These are phyloP conservation scores for Tylopilus felleus DNA, from an alignment of 768 basidiomycete species.

Conservation along the genomic window DNA sequence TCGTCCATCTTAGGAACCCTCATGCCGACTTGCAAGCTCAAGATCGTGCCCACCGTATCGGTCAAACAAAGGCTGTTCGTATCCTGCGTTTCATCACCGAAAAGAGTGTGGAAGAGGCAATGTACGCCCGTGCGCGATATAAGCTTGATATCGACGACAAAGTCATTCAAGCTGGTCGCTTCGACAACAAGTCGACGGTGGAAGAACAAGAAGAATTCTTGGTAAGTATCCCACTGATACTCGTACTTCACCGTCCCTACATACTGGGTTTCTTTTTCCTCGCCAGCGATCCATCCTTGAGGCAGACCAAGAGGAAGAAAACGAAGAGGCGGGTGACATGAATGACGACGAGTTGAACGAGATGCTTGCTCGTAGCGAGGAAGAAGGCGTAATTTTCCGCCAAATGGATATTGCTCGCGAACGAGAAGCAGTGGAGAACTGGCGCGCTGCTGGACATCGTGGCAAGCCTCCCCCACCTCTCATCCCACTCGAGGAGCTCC, in stretches of 20 bases:
- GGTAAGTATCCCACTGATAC: constrained; percentile 41
- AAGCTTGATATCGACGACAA: constrained; percentile 99
- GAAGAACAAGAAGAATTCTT: constrained; percentile 97
- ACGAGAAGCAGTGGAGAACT: constrained; percentile 56
- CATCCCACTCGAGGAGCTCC: constrained; percentile 86
- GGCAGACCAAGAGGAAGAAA: constrained; percentile 86
- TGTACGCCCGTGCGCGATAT: constrained; percentile 90
- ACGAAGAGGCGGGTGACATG: constrained; percentile 88
- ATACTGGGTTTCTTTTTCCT: constrained; percentile 8
- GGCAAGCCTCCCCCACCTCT: constrained; percentile 76
- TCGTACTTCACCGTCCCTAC: background rate
- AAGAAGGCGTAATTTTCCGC: constrained; percentile 73
- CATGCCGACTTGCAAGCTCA: constrained; percentile 99
- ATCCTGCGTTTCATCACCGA: constrained; percentile 97
- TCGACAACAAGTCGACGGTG: constrained; percentile 97
- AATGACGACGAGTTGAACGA: constrained; percentile 94
- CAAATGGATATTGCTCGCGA: constrained; percentile 82
- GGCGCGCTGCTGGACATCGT: constrained; percentile 71
- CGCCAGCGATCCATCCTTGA: constrained; percentile 82
- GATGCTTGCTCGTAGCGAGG: constrained; percentile 80
- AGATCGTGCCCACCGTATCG: constrained; percentile 99
- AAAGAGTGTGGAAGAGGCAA: constrained; percentile 97
- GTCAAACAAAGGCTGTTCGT: constrained; percentile 96
- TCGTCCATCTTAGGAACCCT: constrained; percentile 68
- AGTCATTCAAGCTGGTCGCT: constrained; percentile 98